Evolutionary conservation across 306 rosid genomes (phyloP).

Genomic region (cucumber (Cucumis sativus)): Cucumber_9930_V3 NC_026661.2:20335501-20336000

Average conservation of each 20-base stretch:
- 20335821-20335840: constrained; percentile 81
- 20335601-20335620: not conserved
- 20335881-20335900: constrained; percentile 37
- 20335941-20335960: constrained; percentile 8
- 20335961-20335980: constrained; percentile 24
- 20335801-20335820: constrained; percentile 31
- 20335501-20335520: too few relatives aligned
- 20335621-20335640: not conserved
- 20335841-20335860: constrained; percentile 93
- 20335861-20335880: constrained; percentile 92
- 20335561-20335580: too few relatives aligned
- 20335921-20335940: constrained; percentile 25
- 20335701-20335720: not conserved
- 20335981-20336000: constrained; percentile 19
- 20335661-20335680: not conserved
- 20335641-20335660: not conserved
- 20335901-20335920: constrained; percentile 32
- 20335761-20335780: constrained; percentile 46
- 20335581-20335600: not conserved
- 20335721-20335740: not conserved
- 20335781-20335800: constrained; percentile 13
- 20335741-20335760: not conserved
- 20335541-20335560: too few relatives aligned
- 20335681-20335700: not conserved
- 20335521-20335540: too few relatives aligned